These are phyloP conservation scores for Immersiella caudata DNA, from an alignment of 495 filamentous ascomycete species.

Conservation along the genomic window DNA sequence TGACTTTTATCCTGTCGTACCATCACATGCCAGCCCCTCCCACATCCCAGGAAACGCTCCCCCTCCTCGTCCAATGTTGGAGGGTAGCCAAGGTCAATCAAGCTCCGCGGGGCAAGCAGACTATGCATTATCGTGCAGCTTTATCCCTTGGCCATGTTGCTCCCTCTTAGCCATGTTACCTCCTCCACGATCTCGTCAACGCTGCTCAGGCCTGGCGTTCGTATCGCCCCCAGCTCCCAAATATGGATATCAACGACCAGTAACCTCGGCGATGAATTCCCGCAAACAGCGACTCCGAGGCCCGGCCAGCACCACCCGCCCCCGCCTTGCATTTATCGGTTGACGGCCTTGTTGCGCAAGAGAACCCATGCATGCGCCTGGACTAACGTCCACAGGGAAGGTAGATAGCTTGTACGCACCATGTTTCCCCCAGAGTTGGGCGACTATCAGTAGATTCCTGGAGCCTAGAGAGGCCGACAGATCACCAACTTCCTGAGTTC, in stretches of 20 bases:
- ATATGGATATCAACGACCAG: too few relatives aligned
- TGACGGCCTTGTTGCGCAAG: not conserved
- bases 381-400: not conserved
- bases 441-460: not conserved
- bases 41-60: not conserved
- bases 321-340: not conserved
- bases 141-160: not conserved
- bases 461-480: not conserved
- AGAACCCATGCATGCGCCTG: not conserved
- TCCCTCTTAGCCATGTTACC: too few relatives aligned
- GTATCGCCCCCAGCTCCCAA: too few relatives aligned
- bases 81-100: not conserved
- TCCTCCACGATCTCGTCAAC: too few relatives aligned
- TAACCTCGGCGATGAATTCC: too few relatives aligned
- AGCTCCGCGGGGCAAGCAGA: not conserved
- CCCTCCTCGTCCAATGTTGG: not conserved
- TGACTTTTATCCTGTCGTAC: not conserved
- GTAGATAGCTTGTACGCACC: not conserved
- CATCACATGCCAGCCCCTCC: not conserved
- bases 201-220: too few relatives aligned
- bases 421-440: not conserved
- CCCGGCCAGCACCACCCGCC: not conserved
- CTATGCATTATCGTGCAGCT: not conserved
- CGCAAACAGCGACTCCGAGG: too few relatives aligned
- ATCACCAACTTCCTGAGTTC: too few relatives aligned